Conservation (phyloP, 2,329 filamentous ascomycete species). For the Pseudogymnoascus sp. region DNA sequence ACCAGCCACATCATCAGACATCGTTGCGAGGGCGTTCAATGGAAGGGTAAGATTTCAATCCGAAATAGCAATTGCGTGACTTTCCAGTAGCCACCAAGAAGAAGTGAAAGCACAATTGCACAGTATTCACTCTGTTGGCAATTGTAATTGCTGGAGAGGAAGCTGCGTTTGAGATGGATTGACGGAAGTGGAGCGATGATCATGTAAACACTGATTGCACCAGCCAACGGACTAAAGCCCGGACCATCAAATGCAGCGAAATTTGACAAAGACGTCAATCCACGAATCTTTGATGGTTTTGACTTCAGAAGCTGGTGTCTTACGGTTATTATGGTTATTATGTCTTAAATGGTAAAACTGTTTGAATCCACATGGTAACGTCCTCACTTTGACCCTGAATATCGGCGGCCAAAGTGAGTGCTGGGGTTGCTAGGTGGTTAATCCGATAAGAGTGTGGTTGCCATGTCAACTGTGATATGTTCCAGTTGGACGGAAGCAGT, state of each 20-base stretch:
- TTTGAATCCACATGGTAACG: slow-evolving; percentile 4
- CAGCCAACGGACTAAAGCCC: slow-evolving; percentile 5
- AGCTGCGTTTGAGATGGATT: slow-evolving; percentile 8
- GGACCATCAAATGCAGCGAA: slow-evolving; percentile 1
- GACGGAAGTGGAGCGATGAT: slow-evolving; percentile 2
- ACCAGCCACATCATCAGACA: slow-evolving; percentile 61
- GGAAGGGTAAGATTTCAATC: slow-evolving; percentile 8
- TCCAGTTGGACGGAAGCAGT: slow-evolving; percentile 2
- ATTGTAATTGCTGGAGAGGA: neutral
- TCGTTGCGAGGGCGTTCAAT: slow-evolving; percentile 24
- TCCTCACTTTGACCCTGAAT: neutral
- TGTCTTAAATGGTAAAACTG: slow-evolving; percentile 7
- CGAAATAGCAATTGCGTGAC: neutral
- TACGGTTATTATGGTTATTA: neutral
- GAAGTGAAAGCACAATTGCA: neutral
- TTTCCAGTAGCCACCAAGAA: slow-evolving; percentile 7
- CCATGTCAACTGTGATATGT: slow-evolving; percentile 3
- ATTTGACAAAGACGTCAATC: neutral
- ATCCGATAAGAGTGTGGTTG: neutral
- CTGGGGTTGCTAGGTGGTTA: slow-evolving; percentile 2
- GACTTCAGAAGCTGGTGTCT: slow-evolving; percentile 2
- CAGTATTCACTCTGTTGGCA: slow-evolving; percentile 3
- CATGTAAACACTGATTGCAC: slow-evolving; percentile 7
- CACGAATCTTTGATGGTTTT: neutral
- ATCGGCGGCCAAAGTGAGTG: neutral